Base-by-base conservation (phyloP, 805 yeast species). In the Saturnispora zaruensis region DNA sequence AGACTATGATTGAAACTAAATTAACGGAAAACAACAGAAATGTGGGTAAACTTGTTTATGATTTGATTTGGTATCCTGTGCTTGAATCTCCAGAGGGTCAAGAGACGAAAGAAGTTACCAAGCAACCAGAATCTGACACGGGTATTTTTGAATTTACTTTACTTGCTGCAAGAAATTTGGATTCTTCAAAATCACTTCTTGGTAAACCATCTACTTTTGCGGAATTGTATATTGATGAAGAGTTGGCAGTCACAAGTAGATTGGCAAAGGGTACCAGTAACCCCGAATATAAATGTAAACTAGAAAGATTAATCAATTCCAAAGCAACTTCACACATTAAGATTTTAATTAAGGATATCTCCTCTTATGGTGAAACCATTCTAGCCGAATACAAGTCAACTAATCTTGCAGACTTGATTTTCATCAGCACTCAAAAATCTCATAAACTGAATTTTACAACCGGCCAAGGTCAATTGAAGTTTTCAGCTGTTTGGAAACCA, bases 401-500 rank as follows among this genome's bases (percentile, higher is more conserved):
- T 9, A 68, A 77, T 38, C 63, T 84, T 51, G 78, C 76, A 45
- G 87, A 82, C 55, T 37, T 58, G 6, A 57, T 80, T 41, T 63
- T 77, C 2, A 73, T 79, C 55, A 67, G 81, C 45, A 60, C 71
- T 4, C 69, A 76, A 52, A 80, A 80, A 40, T 76, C 72, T 53
- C 76, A 75, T 52, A 65, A 73, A 67, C 67, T 82, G 45, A 62
- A 71, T 3, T 74, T 78, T 36, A 56, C 63, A 41, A 60, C 70
- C 1, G 80, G 87, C 24, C 65, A 71, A 45, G 85, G 86, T 54
- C 66, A 69, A 41, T 68, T 84, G 48, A 74, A 77, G 57, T 59
- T 84, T 34, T 65, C 75, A 44, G 79, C 85, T 46, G 64, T 64
- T 37, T 86, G 91, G 91, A 86, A 84, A 62, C 88, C 90, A 5